Base-by-base conservation (phyloP, 768 basidiomycete genomes). In the Lentinus brumalis region DNA sequence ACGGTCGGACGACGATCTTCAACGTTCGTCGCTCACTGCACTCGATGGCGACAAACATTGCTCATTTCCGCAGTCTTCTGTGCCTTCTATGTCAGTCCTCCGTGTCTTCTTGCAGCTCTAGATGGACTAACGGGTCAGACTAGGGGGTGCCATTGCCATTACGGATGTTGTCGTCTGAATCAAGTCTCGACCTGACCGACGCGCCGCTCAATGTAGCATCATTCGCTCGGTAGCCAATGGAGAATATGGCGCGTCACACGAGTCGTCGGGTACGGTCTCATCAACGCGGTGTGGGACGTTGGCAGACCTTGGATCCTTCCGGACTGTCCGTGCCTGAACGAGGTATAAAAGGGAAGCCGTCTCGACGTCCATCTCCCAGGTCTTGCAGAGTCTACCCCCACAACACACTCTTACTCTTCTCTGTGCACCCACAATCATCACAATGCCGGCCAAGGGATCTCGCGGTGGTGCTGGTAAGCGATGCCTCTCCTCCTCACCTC, bases 381-480 rank as follows among this genome's bases (percentile, higher is more conserved):
- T 56, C 56, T 54, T 56, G 12, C 50, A 61, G 49, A 45, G 41
- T 61, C 60, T 49, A 40, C 40, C 30, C 35, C 26, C 18, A 41
- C 50, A 51, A 35, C 40, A 56, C 41, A 12, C n/a, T n/a, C 39
- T 14, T 31, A 45, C 42, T 16, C 30, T 5, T 16, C 35, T 35
- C 16, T 39, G 29, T 6, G 5, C 38, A n/a, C 26, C 41, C 57
- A 30, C 53, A 59, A 46, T 35, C 10, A 61, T 65, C 64, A 60
- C 51, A 58, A 67, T 68, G 67, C 64, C 65, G 55, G 61, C 60
- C 46, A 68, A 66, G 56, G 63, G 57, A 62, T 47, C 61, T 32
- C 61, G 61, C n/a, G 56, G 61, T 44, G 61, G 61, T 62, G 56
- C 61, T 57, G 61, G 61, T 62, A n/a, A 18, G 61, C 31, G n/a